Evolutionary conservation across 805 yeast species (phyloP), one percentile per base, ranked within the genome.

Genomic region (Soucietia sequanensis): DNA sequence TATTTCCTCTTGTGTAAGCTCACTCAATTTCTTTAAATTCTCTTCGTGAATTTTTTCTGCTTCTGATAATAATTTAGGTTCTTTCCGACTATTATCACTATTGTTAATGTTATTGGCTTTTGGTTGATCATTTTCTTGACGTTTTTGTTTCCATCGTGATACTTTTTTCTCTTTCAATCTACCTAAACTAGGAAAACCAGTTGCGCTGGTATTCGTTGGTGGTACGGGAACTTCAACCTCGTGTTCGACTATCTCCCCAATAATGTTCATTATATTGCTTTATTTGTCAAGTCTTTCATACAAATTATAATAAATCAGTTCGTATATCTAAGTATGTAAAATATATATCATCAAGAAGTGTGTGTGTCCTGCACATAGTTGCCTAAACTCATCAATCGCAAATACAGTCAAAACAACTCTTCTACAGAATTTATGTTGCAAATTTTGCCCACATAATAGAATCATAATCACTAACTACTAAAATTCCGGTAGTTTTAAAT

Each of bases 1-100:
- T 23, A 86, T 72, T 50, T 89, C 88, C 12, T 75, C 81, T 2
- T 68, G 70, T 2, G 81, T 65, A 90, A 89, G 81, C 10, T 60
- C 55, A 23, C 77, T 63, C 36, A 90, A 54, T 26, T 70, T 66
- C 24, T 78, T 75, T 41, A 84, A 56, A 56, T 88, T 90, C 50
- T 89, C 95, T 37, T 74, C 54, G 54, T 87, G 91, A 15, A 89
- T 86, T 51, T 76, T 72, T 44, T 84, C 90, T 0, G 83, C 76
- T 46, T 85, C 95, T 0, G 81, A 61, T 31, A 74, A 40, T 11
- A 57, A 60, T 43, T 38, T 23, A 41, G 35, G 14, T 24, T 37
- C 24, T 26, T 35, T 25, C 43, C 39, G 25, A n/a, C n/a, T n/a
- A n/a, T n/a, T n/a, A n/a, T n/a, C n/a, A n/a, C n/a, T n/a, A n/a